Evolutionary conservation across 192 early-diverging fungal species (phyloP).

Genomic region (Backusella macrospora): DNA sequence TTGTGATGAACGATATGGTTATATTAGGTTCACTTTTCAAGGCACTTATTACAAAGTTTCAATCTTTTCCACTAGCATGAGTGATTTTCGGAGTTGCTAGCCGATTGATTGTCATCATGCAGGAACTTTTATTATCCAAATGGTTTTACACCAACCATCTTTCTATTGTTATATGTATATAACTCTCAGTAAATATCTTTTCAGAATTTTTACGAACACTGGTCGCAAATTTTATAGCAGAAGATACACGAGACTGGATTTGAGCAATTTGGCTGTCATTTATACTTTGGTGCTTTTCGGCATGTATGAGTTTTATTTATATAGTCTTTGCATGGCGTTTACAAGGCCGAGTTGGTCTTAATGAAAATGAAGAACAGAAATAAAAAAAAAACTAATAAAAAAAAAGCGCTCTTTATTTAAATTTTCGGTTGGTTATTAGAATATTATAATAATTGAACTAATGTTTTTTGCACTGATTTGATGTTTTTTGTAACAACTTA

Average conservation of each 20-base stretch:
- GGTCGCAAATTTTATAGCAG: conserved; percentile 60
- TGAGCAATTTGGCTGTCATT: conserved; percentile 53
- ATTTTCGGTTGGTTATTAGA: conserved; percentile 60
- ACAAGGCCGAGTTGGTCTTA: conserved; percentile 29
- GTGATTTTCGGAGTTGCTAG: conserved; percentile 67
- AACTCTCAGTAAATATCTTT: conserved; percentile 66
- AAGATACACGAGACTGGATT: conserved; percentile 43
- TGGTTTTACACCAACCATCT: conserved; percentile 73
- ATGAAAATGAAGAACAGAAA: conserved; percentile 24
- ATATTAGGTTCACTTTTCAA: conserved; percentile 56
- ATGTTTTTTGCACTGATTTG: conserved; percentile 53
- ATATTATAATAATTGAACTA: conserved; percentile 58
- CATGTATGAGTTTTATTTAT: conserved; percentile 69
- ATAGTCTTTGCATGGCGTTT: conserved; percentile 54
- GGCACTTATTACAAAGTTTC: conserved; percentile 47
- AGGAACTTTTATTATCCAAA: conserved; percentile 73
- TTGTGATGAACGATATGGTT: conserved; percentile 55
- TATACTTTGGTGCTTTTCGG: conserved; percentile 64
- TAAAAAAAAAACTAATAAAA: conserved; percentile 45
- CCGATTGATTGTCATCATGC: conserved; percentile 70
- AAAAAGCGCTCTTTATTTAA: conserved; percentile 54
- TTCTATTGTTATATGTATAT: conserved; percentile 67
- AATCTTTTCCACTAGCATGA: conserved; percentile 50
- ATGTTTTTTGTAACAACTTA: conserved; percentile 37
- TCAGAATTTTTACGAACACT: conserved; percentile 69